Conservation (phyloP, 768 basidiomycete genomes). For the Podaxis carcinomalis region DNA sequence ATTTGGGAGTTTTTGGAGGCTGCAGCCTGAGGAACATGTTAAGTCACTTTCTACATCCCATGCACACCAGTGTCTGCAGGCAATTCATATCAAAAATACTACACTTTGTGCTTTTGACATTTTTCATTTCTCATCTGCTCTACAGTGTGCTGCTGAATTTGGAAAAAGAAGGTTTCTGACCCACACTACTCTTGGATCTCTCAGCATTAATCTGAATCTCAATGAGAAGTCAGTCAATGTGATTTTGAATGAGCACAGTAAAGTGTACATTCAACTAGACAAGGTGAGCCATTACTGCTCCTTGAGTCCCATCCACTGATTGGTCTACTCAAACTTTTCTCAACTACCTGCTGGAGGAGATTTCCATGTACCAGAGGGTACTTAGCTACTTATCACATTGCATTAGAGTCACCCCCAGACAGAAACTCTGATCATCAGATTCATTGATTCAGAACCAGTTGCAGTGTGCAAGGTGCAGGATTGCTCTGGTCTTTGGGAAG, state of each 20-base stretch:
- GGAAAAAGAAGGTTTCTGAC: neutral
- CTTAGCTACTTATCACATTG: neutral
- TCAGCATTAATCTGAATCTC: neutral
- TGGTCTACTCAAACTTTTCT: neutral
- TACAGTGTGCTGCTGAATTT: neutral
- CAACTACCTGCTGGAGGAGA: too few relatives aligned
- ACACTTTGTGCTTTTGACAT: neutral
- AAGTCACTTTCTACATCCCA: neutral
- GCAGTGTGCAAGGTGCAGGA: constrained; percentile 31
- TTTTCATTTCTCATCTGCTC: neutral
- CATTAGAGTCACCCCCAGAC: neutral
- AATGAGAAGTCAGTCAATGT: neutral
- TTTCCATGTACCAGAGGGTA: neutral
- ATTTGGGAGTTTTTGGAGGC: too few relatives aligned
- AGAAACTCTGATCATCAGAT: neutral
- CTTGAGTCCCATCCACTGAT: neutral
- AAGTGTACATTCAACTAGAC: neutral
- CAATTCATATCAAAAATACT: neutral
- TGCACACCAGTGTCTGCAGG: neutral
- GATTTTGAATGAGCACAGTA: too few relatives aligned
- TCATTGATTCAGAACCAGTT: neutral
- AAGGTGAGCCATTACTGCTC: neutral
- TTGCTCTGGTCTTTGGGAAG: too few relatives aligned
- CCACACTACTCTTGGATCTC: neutral
- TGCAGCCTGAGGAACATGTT: neutral